Base-by-base conservation (phyloP, 1,139 yeast genomes). In the Ogataea hybrid region DNA sequence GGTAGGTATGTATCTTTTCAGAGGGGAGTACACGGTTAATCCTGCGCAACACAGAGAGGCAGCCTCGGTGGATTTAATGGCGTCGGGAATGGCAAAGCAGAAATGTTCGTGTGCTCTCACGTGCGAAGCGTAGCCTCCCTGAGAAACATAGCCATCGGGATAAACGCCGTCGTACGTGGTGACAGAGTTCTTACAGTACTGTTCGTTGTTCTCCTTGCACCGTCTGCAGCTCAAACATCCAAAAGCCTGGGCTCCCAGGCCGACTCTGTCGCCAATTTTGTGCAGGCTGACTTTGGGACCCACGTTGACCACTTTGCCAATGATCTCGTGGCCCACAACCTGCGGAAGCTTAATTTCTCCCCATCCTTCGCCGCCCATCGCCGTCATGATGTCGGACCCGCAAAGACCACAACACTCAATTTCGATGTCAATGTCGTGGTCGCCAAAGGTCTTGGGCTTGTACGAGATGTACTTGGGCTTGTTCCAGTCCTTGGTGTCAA, bases 21-120 rank as follows among this genome's bases (percentile, higher is more conserved):
- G 59, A 28, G 86, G 86, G 6, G 79, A 69, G 61, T 66, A 79
- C 4, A 73, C 79, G 12, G 86, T 81, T 52, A 79, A 65, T 44
- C 87, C 87, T 34, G 80, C 86, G 64, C 86, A 81, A 68, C 81
- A 67, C 54, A 81, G 65, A 6, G 85, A 83, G 18, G 83, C 84
- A 32, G 81, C 85, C 40, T 64, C 61, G 36, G 64, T 63, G 12
- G 74, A 62, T 31, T 67, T 64, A 49, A 79, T 58, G 27, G 51
- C 64, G 8, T 78, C 81, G 15, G 87, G 86, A 46, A 81, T 72
- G 20, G 72, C 69, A 62, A 79, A 74, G 12, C 69, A 75, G 56
- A 74, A 72, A 43, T 69, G 65, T 53, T 77, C 79, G 53, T 73
- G 67, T 27, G 77, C 82, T 50, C 79, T 70, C 32, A 77, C 67